A percentile compares a stretch with the other conserved stretches of the same genome.
Evolutionary conservation across 2,329 filamentous ascomycete genomes (phyloP).

Genomic region (Atkinsonella hypoxylon): DNA sequence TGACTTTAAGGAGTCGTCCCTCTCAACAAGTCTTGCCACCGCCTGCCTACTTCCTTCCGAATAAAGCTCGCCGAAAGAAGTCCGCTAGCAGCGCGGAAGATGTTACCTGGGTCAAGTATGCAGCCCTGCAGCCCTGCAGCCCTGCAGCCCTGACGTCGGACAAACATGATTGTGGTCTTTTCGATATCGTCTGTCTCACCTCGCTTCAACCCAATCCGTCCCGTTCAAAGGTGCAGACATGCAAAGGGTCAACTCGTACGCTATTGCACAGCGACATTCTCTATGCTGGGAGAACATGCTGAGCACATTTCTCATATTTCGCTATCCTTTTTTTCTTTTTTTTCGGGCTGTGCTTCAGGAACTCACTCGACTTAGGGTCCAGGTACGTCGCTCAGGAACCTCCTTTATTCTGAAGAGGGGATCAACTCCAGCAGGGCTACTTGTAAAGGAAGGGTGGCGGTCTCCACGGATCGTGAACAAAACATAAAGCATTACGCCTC

Average conservation of each 20-base stretch:
- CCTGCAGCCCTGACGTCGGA: background rate
- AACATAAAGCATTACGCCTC: background rate
- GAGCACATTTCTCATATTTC: background rate
- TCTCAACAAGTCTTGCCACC: no score
- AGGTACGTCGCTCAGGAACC: background rate
- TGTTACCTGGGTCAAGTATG: no score
- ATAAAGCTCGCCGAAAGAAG: no score
- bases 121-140: background rate
- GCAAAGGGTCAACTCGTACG: background rate
- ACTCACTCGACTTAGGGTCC: background rate
- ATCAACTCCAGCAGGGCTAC: background rate
- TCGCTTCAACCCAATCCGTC: background rate
- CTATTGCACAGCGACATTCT: background rate
- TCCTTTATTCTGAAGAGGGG: background rate
- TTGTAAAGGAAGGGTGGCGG: background rate
- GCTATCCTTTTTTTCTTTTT: no score
- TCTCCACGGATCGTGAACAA: background rate
- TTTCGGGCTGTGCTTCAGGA: background rate
- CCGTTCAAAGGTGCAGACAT: background rate
- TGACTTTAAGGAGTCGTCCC: no score
- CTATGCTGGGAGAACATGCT: background rate
- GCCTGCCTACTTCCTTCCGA: no score
- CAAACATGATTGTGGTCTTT: background rate
- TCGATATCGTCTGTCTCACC: background rate
- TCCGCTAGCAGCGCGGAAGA: no score